Base-by-base conservation (phyloP, 2,329 filamentous ascomycete species). In the Emericellopsis cladophorae region DNA sequence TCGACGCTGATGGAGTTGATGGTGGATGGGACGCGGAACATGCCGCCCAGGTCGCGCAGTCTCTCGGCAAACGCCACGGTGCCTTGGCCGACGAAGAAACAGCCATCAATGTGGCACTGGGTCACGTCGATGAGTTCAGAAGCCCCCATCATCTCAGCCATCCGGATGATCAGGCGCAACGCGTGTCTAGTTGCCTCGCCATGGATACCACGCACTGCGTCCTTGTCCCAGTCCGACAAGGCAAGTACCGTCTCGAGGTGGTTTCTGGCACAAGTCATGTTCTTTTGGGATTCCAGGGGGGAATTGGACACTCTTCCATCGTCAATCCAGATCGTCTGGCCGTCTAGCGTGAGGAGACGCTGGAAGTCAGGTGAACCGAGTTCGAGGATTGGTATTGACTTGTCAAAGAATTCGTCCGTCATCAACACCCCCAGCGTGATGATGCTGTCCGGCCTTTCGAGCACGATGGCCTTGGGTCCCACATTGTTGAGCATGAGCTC, bases 1-100 rank as follows among this genome's bases (percentile, higher is more conserved):
- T 68, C 65, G 16, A 67, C 52, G 5, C 60, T 63, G n/a, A 68
- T 60, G 2, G 65, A 56, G 39, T 68, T 68, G 26, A 65, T 47
- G 0, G 63, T 59, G 0, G 64, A 62, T 1, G 63, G 60, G 2
- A 67, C 53, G 2, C 44, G 44, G 7, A 66, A 53, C n/a, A 50
- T 56, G 1, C 54, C 63, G 2, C 59, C 61, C 37, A 55, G 44
- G 5, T 51, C 44, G 1, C 53, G 50, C 2, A 68, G 49, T 5
- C 41, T 51, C 40, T 64, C 48, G 2, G 63, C 59, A 26, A 68
- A 59, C 1, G 45, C 40, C 1, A 67, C 47, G 11, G 52, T 56
- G 4, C 51, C 61, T 0, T 59, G 58, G 0, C 66, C 65, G 1
- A 58, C 62, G 42, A 67, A 67, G 31, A 62, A 53, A 41, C 65